Conservation (phyloP, 257 asterid species). For the Solanum habrochaites region DNA sequence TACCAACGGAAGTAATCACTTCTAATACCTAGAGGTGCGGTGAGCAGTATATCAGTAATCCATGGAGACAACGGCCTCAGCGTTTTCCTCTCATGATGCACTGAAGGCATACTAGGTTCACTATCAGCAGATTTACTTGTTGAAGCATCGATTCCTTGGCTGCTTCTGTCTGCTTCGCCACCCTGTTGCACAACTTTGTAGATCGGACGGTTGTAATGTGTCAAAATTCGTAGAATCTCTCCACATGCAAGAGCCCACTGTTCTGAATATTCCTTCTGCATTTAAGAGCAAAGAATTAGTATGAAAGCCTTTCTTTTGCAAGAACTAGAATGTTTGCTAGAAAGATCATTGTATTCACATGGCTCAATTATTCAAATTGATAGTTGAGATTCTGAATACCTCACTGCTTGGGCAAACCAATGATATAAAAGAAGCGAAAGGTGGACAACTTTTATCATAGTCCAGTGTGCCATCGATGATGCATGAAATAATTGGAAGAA, state of each 20-base stretch:
- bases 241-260: constrained; percentile 99
- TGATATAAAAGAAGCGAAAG: constrained; percentile 88
- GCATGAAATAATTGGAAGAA: constrained; percentile 93
- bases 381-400: constrained; percentile 33
- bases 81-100: constrained; percentile 70
- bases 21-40: constrained; percentile 93
- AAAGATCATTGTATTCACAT: background rate
- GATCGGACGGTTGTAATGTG: constrained; percentile 91
- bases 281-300: constrained; percentile 3
- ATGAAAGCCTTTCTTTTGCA: constrained; percentile 8
- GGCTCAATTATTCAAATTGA: background rate
- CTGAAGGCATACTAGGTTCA: constrained; percentile 32
- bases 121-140: constrained; percentile 44
- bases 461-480: constrained; percentile 72
- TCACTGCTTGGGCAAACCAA: constrained; percentile 71
- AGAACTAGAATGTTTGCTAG: background rate
- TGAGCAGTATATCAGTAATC: constrained; percentile 91
- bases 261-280: constrained; percentile 87
- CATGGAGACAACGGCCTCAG: constrained; percentile 88
- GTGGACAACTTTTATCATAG: constrained; percentile 63
- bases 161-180: constrained; percentile 58
- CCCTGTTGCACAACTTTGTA: constrained; percentile 62
- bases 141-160: constrained; percentile 60
- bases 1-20: constrained; percentile 99
- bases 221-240: constrained; percentile 83